A percentile compares a stretch with the other conserved stretches of the same genome.
These are phyloP conservation scores for Scleroderma bovista DNA, from an alignment of 768 basidiomycete species.

Conservation along the genomic window DNA sequence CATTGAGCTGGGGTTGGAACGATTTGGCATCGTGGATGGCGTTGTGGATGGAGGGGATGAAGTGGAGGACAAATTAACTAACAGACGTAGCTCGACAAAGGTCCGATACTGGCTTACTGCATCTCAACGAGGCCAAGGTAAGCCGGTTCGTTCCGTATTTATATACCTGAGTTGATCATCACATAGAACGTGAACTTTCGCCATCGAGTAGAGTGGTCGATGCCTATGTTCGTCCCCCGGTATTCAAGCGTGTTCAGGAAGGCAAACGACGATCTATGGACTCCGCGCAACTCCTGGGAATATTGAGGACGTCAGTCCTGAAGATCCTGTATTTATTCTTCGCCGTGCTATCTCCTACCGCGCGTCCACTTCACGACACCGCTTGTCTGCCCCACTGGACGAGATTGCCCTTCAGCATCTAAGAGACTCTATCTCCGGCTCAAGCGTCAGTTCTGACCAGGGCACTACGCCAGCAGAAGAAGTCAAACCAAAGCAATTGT, in stretches of 20 bases:
- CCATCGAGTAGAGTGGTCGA: slow-evolving; percentile 85
- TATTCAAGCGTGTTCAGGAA: slow-evolving; percentile 54
- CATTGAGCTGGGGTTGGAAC: slow-evolving; percentile 85
- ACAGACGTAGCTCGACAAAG: slow-evolving; percentile 69
- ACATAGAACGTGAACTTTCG: slow-evolving; percentile 66
- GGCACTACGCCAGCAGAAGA: slow-evolving; percentile 25
- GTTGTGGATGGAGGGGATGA: slow-evolving; percentile 99
- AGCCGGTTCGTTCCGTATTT: slow-evolving; percentile 13
- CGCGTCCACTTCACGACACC: slow-evolving; percentile 60
- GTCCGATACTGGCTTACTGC: slow-evolving; percentile 81
- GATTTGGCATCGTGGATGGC: slow-evolving; percentile 94
- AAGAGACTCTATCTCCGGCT: slow-evolving; percentile 55
- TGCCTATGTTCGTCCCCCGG: slow-evolving; percentile 71
- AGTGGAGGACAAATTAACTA: slow-evolving; percentile 86
- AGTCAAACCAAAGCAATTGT: slow-evolving; percentile 38
- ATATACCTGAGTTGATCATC: slow-evolving; percentile 5
- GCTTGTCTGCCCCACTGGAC: slow-evolving; percentile 73
- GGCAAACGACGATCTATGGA: slow-evolving; percentile 86
- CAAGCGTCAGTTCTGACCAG: slow-evolving; percentile 51
- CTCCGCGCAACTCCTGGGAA: slow-evolving; percentile 61
- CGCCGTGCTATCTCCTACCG: slow-evolving; percentile 78
- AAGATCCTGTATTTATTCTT: slow-evolving; percentile 88
- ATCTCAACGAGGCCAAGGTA: slow-evolving; percentile 59
- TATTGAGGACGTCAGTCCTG: slow-evolving; percentile 66
- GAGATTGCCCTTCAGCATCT: slow-evolving; percentile 74